Evolutionary conservation across 345 rosid genomes (phyloP).

Genomic region (Jatropha curcas): DNA sequence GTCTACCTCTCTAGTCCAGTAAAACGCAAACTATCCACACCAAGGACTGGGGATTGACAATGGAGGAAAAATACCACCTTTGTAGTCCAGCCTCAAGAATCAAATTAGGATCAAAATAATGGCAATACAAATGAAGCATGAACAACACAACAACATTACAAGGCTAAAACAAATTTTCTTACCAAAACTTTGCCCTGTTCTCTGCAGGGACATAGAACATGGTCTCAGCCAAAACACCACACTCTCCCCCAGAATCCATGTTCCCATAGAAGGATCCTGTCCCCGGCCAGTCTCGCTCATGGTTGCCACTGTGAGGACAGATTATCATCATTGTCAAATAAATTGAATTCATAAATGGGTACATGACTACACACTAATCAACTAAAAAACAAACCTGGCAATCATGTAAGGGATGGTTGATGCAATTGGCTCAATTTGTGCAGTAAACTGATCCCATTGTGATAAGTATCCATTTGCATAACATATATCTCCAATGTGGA

Average conservation of each 20-base stretch:
- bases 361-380: neutral
- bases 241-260: slow-evolving; percentile 76
- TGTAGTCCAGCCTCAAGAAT: no score
- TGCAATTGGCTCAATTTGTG: slow-evolving; percentile 69
- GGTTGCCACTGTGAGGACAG: slow-evolving; percentile 55
- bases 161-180: neutral
- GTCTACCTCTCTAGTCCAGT: no score
- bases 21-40: no score
- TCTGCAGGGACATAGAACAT: slow-evolving; percentile 68
- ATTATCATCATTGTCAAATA: slow-evolving; percentile 10
- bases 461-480: slow-evolving; percentile 76
- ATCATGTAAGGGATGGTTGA: slow-evolving; percentile 69
- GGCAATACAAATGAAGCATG: neutral
- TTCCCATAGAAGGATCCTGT: slow-evolving; percentile 61
- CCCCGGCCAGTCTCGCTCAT: slow-evolving; percentile 72
- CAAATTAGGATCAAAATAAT: no score
- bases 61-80: no score
- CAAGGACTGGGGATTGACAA: no score
- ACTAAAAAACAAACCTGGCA: slow-evolving; percentile 47
- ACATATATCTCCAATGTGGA: slow-evolving; percentile 71
- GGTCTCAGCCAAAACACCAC: slow-evolving; percentile 70
- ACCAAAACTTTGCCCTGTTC: slow-evolving; percentile 70
- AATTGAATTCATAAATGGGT: neutral
- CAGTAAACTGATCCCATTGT: slow-evolving; percentile 74
- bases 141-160: neutral